These are phyloP conservation scores for Aspergillus kassunensis DNA, from an alignment of 495 filamentous ascomycete species.

Conservation along the genomic window DNA sequence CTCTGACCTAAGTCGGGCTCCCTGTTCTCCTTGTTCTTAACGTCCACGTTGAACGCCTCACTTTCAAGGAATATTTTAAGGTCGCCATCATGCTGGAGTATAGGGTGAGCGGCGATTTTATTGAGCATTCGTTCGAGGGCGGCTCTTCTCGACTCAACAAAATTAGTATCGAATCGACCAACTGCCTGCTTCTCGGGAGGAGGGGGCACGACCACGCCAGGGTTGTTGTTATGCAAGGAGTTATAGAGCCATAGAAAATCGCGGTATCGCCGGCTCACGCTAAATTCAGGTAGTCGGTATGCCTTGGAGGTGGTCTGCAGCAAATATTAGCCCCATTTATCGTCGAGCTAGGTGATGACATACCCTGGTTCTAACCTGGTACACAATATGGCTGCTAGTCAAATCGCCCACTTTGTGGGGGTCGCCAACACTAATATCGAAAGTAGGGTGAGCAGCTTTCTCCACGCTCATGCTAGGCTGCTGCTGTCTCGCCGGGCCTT, in stretches of 20 bases:
- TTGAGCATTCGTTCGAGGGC: constrained; percentile 96
- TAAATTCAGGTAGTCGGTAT: constrained; percentile 85
- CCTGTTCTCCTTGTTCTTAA: constrained; percentile 95
- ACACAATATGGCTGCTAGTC: constrained; percentile 95
- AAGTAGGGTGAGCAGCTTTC: constrained; percentile 84
- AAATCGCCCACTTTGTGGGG: constrained; percentile 97
- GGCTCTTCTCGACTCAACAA: constrained; percentile 85
- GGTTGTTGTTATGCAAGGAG: constrained; percentile 87
- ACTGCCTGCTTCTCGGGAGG: constrained; percentile 98
- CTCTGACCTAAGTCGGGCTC: constrained; percentile 81
- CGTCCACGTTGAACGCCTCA: constrained; percentile 89
- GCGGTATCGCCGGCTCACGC: constrained; percentile 86
- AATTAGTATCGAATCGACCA: constrained; percentile 92
- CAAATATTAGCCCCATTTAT: constrained; percentile 17
- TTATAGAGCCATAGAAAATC: constrained; percentile 98
- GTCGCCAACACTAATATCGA: constrained; percentile 91
- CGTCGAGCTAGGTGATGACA: not conserved
- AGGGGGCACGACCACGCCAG: constrained; percentile 90
- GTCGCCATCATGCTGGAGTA: constrained; percentile 88
- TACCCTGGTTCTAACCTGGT: constrained; percentile 92
- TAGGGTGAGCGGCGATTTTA: constrained; percentile 85
- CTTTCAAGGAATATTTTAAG: constrained; percentile 96
- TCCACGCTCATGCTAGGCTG: constrained; percentile 84
- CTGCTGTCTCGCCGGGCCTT: constrained; percentile 52
- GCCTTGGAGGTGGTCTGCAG: constrained; percentile 88